These are phyloP conservation scores for Paulownia fortunei DNA, from an alignment of 257 asterid genomes.

Conservation along the genomic window DNA sequence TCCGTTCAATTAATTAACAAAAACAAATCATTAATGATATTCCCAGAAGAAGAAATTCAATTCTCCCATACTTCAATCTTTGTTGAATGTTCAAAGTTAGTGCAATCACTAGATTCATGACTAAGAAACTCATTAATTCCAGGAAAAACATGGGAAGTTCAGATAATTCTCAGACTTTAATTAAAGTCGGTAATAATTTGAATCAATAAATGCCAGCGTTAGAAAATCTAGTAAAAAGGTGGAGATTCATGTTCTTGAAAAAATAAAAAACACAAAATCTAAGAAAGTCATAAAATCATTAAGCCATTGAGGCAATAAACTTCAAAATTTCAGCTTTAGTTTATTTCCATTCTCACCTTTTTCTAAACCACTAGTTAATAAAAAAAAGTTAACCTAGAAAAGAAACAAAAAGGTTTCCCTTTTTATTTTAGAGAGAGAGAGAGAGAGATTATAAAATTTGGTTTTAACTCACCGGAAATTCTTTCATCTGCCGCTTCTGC, in stretches of 20 bases:
- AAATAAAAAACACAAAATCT: neutral
- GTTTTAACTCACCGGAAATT: constrained; percentile 66
- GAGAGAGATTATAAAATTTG: neutral
- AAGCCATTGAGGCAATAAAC: neutral
- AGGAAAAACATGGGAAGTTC: constrained; percentile 10
- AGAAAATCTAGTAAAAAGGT: neutral
- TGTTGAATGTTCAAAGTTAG: constrained; percentile 1
- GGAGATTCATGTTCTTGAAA: neutral
- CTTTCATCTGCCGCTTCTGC: constrained; percentile 70
- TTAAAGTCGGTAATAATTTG: neutral
- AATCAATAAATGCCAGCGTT: constrained; percentile 3
- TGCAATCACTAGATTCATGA: neutral
- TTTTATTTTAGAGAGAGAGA: neutral
- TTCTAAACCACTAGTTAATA: too few species aligned
- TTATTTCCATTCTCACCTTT: too few species aligned
- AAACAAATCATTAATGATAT: neutral
- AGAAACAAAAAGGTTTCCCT: neutral
- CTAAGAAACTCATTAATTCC: neutral
- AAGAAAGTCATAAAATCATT: neutral
- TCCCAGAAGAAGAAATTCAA: neutral
- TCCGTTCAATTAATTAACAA: neutral
- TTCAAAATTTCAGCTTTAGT: neutral
- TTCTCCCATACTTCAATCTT: neutral
- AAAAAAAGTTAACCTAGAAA: neutral
- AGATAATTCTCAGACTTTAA: constrained; percentile 5